Percentiles rank a stretch among this genome's conserved stretches.
Evolutionary conservation across 345 rosid genomes (phyloP).

Genomic region (Populus simonii): DNA sequence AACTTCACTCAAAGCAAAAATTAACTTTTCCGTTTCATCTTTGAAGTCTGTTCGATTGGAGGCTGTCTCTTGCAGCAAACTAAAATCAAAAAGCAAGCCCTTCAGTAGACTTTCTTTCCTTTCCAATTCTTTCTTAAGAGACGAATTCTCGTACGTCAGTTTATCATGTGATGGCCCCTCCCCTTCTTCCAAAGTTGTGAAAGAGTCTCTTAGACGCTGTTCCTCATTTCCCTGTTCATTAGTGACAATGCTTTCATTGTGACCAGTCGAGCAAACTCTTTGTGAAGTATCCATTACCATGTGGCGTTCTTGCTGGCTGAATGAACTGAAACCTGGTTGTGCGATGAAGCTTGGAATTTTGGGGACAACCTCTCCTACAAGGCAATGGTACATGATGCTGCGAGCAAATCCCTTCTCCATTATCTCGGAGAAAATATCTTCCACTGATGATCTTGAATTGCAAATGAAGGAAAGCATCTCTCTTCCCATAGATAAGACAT

Average conservation of each 20-base stretch:
- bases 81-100: slow-evolving; percentile 87
- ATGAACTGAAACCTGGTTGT: slow-evolving; percentile 16
- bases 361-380: slow-evolving; percentile 36
- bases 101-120: slow-evolving; percentile 71
- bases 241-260: slow-evolving; percentile 13
- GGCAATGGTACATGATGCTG: slow-evolving; percentile 48
- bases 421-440: slow-evolving; percentile 47
- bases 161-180: slow-evolving; percentile 28
- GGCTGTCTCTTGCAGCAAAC: slow-evolving; percentile 86
- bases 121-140: slow-evolving; percentile 66
- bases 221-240: slow-evolving; percentile 22
- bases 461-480: slow-evolving; percentile 39
- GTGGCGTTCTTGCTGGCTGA: slow-evolving; percentile 24
- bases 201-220: slow-evolving; percentile 24
- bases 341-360: slow-evolving; percentile 31
- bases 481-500: slow-evolving; percentile 42
- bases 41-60: slow-evolving; percentile 59
- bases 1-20: slow-evolving; percentile 45
- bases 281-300: slow-evolving; percentile 11
- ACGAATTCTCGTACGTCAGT: slow-evolving; percentile 42
- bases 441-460: slow-evolving; percentile 52
- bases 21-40: slow-evolving; percentile 66
- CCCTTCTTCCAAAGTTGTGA: slow-evolving; percentile 31
- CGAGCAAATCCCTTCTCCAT: slow-evolving; percentile 58
- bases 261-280: slow-evolving; percentile 12